A percentile compares a stretch with the other conserved stretches of the same genome.
Conservation (phyloP, 306 rosid species). For the Cicer judaicum region DNA sequence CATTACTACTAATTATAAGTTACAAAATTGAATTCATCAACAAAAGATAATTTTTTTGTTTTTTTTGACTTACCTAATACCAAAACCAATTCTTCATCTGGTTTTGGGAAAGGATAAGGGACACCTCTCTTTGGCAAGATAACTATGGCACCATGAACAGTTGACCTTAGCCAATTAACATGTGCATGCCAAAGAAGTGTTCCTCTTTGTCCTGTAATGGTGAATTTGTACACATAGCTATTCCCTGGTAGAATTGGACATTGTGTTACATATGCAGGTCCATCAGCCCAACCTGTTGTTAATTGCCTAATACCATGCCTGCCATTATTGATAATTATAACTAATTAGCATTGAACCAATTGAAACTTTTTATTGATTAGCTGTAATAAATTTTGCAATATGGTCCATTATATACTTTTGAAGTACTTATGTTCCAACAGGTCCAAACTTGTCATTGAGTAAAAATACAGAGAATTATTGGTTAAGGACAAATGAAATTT, state of each 20-base stretch:
- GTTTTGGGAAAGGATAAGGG: conserved; percentile 85
- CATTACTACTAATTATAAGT: no score
- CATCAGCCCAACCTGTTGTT: conserved; percentile 90
- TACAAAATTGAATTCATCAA: not conserved
- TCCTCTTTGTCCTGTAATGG: conserved; percentile 88
- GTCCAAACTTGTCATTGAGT: no score
- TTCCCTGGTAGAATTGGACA: conserved; percentile 82
- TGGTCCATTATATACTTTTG: not conserved
- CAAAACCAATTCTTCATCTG: conserved; percentile 73
- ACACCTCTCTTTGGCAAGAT: conserved; percentile 88
- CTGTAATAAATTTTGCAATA: not conserved
- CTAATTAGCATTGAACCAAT: not conserved
- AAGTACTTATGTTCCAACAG: no score
- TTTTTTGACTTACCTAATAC: conserved; percentile 57
- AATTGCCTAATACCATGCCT: conserved; percentile 93
- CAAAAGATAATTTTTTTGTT: not conserved
- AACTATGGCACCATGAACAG: conserved; percentile 81
- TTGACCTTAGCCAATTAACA: conserved; percentile 84
- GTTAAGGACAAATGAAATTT: no score
- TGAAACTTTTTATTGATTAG: not conserved
- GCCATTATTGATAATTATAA: not conserved
- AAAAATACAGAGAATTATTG: no score
- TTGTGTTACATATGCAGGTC: conserved; percentile 85
- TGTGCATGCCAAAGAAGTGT: conserved; percentile 94
- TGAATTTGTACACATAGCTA: conserved; percentile 76